phyloP scores from a whole-genome alignment of 257 asterid species.

The Fraxinus anomala region DNA sequence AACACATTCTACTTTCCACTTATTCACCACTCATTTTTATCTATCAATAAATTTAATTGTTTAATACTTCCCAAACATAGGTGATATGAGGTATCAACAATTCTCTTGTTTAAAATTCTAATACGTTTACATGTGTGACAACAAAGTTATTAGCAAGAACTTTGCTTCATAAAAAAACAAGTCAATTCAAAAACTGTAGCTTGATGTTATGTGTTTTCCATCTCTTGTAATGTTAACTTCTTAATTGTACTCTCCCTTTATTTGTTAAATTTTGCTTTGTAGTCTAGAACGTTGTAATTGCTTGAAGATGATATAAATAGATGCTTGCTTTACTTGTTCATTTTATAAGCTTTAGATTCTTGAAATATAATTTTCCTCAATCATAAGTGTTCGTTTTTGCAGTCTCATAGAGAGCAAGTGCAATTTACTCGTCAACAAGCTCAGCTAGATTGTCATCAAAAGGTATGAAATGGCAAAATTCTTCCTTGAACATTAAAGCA shows the following conservation, averaged over 20 bases:
- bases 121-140: background rate
- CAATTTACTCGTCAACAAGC: constrained; percentile 70
- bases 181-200: background rate
- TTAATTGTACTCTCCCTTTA: no score
- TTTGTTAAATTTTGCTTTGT: background rate
- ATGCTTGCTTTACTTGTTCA: constrained; percentile 1
- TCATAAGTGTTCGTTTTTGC: constrained; percentile 15
- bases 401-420: constrained; percentile 66
- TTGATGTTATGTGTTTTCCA: no score
- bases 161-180: background rate
- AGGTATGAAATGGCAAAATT: constrained; percentile 45
- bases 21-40: no score
- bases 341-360: background rate
- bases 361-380: constrained; percentile 8
- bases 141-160: background rate
- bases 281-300: constrained; percentile 5
- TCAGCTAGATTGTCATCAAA: constrained; percentile 72
- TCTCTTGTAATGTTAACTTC: no score
- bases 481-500: background rate
- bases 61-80: no score
- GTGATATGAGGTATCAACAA: background rate
- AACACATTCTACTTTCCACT: no score
- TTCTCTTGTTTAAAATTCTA: background rate
- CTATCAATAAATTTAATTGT: no score
- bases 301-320: constrained; percentile 14